Percentiles rank a stretch among this genome's conserved stretches.
phyloP scores from a whole-genome alignment of 1,284 basidiomycete species.

The Sanghuangporus baumii region DNA sequence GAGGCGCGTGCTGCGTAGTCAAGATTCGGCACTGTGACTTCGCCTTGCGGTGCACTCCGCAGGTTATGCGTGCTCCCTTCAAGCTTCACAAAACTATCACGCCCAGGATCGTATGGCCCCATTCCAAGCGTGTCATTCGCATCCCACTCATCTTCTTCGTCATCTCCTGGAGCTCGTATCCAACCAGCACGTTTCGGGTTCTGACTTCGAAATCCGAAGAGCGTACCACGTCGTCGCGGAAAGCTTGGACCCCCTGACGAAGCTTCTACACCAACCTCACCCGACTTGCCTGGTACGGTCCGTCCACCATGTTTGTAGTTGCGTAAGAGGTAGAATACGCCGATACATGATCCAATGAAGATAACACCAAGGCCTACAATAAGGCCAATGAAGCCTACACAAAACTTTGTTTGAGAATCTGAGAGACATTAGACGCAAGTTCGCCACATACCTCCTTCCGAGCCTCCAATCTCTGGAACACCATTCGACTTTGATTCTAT shows the following conservation, averaged over 20 bases:
- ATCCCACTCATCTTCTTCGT: conserved; percentile 17
- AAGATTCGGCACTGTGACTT: not conserved
- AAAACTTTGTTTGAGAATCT: not conserved
- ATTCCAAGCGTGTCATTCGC: conserved; percentile 7
- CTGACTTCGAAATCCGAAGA: conserved; percentile 12
- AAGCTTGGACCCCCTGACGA: not conserved
- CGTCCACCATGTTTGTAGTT: conserved; percentile 17
- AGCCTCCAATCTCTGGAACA: conserved; percentile 16
- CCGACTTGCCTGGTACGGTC: conserved; percentile 11
- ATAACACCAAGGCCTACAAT: conserved; percentile 18
- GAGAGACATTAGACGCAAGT: not conserved
- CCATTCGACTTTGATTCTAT: conserved; percentile 9
- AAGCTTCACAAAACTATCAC: conserved; percentile 1
- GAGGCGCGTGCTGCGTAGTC: not conserved
- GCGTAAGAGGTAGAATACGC: conserved; percentile 18
- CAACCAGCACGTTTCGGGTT: conserved; percentile 12
- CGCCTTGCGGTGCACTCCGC: not conserved
- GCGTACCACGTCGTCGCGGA: conserved; percentile 14
- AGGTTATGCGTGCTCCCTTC: not conserved
- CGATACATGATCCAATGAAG: conserved; percentile 14
- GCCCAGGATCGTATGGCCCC: conserved; percentile 1
- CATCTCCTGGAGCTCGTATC: conserved; percentile 14
- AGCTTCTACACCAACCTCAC: conserved; percentile 11
- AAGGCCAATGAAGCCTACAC: conserved; percentile 18
- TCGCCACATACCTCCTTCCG: conserved; percentile 15